Percentiles rank a stretch among this genome's conserved stretches.
These are phyloP conservation scores for Aschersonia sp. DNA, from an alignment of 2,329 filamentous ascomycete genomes.

Conservation along the genomic window DNA sequence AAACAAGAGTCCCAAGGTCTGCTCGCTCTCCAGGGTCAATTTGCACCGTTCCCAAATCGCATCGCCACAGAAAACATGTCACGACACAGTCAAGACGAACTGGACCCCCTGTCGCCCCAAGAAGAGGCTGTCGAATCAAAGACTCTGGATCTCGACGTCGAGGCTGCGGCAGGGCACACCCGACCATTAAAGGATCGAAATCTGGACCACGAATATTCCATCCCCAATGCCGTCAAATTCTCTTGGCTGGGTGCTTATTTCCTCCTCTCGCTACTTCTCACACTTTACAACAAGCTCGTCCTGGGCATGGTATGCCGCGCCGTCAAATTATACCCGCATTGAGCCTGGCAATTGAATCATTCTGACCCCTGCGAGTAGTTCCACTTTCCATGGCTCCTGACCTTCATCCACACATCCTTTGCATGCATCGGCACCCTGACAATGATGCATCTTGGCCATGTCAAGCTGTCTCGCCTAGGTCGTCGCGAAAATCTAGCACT, in stretches of 20 bases:
- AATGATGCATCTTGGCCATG: constrained; percentile 35
- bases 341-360: background rate
- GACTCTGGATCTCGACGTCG: constrained; percentile 15
- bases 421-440: constrained; percentile 40
- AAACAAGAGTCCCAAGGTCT: background rate
- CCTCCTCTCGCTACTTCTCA: constrained; percentile 31
- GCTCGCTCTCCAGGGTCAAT: background rate
- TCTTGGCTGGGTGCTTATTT: constrained; percentile 38
- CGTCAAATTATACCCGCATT: background rate
- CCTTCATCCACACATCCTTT: constrained; percentile 41
- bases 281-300: constrained; percentile 45
- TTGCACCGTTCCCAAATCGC: background rate
- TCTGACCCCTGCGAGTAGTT: constrained; percentile 24
- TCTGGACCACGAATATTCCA: constrained; percentile 29
- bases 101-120: constrained; percentile 15
- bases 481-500: constrained; percentile 39
- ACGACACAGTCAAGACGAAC: constrained; percentile 16
- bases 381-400: constrained; percentile 45
- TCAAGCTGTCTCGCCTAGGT: constrained; percentile 36
- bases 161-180: constrained; percentile 13
- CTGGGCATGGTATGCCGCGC: constrained; percentile 28
- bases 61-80: constrained; percentile 12
- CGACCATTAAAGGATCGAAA: constrained; percentile 18
- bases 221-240: constrained; percentile 30
- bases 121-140: constrained; percentile 17